A percentile compares a stretch with the other conserved stretches of the same genome.
Conservation (phyloP, 768 basidiomycete species). For the Hericium rajendrae region DNA sequence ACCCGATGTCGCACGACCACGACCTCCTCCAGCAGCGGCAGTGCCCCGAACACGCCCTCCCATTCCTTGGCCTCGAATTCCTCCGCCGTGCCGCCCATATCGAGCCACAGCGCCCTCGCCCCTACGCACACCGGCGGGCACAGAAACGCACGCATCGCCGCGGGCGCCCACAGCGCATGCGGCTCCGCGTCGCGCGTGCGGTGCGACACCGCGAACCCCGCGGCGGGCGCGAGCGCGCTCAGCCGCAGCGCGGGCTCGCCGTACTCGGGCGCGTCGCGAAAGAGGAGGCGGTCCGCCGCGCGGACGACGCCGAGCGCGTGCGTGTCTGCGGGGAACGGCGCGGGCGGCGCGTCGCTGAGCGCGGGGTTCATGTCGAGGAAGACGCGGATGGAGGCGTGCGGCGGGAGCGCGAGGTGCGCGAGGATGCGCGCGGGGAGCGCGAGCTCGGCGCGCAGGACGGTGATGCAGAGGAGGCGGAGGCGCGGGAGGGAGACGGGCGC, state of each 20-base stretch:
- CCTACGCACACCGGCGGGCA: conserved; percentile 7
- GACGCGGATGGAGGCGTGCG: conserved; percentile 7
- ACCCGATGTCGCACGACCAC: conserved; percentile 5
- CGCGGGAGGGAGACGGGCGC: conserved; percentile 4
- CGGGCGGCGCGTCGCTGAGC: conserved; percentile 6
- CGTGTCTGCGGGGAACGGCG: conserved; percentile 10
- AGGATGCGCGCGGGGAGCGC: conserved; percentile 7
- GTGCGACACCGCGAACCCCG: conserved; percentile 12
- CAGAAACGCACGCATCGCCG: conserved; percentile 8
- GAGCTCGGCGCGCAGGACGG: conserved; percentile 6
- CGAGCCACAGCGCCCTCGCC: conserved; percentile 6
- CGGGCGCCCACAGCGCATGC: conserved; percentile 7
- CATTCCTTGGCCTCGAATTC: conserved; percentile 8
- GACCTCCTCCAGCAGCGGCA: conserved; percentile 7
- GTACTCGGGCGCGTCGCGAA: conserved; percentile 7
- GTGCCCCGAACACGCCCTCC: conserved; percentile 5
- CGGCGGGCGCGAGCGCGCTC: conserved; percentile 10
- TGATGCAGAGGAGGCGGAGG: conserved; percentile 10
- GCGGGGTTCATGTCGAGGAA: conserved; percentile 14
- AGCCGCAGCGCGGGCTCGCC: conserved; percentile 9
- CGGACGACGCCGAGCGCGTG: conserved; percentile 2
- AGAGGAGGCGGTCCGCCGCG: conserved; percentile 6
- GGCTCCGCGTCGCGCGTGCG: conserved; percentile 3
- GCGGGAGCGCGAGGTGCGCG: conserved; percentile 7
- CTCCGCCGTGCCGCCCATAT: conserved; percentile 1